Evolutionary conservation across 306 rosid genomes (phyloP).

Genomic region (Hippophae tibetana): DNA sequence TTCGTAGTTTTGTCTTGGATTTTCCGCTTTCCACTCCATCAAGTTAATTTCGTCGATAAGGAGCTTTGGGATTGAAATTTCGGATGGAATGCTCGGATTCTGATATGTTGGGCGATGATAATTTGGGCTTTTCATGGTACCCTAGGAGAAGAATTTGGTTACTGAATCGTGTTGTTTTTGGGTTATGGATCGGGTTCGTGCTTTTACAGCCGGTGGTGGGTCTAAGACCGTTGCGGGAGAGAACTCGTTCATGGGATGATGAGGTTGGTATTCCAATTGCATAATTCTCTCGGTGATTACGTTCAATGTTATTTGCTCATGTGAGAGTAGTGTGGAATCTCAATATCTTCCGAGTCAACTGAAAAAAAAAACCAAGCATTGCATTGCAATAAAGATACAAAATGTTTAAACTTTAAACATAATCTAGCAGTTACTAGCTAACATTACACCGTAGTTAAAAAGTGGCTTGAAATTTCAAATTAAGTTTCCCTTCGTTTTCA

Average conservation of each 20-base stretch:
- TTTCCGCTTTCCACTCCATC: conserved; percentile 23
- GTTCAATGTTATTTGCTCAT: conserved; percentile 1
- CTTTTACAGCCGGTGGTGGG: conserved; percentile 52
- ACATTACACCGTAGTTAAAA: too few species aligned
- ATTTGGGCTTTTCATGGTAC: conserved; percentile 27
- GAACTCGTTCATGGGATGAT: conserved; percentile 84
- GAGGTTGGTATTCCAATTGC: conserved; percentile 51
- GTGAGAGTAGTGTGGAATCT: too few species aligned
- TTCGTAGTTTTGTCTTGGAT: conserved; percentile 20
- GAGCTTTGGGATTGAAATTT: conserved; percentile 31
- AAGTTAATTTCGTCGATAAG: conserved; percentile 15
- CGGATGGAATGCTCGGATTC: conserved; percentile 27
- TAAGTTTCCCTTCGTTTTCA: too few species aligned
- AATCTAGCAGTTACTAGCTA: too few species aligned
- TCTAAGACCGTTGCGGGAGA: conserved; percentile 84
- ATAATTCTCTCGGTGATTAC: conserved; percentile 2
- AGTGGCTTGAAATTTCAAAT: too few species aligned
- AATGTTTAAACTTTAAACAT: too few species aligned
- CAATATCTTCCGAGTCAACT: too few species aligned
- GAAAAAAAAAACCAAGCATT: too few species aligned
- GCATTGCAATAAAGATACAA: too few species aligned
- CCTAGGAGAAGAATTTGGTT: conserved; percentile 29
- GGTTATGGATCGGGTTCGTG: conserved; percentile 34
- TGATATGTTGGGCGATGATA: conserved; percentile 36
- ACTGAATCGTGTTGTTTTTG: conserved; percentile 27